phyloP scores from a whole-genome alignment of 2,329 filamentous ascomycete genomes.

The Calonectria montana region DNA sequence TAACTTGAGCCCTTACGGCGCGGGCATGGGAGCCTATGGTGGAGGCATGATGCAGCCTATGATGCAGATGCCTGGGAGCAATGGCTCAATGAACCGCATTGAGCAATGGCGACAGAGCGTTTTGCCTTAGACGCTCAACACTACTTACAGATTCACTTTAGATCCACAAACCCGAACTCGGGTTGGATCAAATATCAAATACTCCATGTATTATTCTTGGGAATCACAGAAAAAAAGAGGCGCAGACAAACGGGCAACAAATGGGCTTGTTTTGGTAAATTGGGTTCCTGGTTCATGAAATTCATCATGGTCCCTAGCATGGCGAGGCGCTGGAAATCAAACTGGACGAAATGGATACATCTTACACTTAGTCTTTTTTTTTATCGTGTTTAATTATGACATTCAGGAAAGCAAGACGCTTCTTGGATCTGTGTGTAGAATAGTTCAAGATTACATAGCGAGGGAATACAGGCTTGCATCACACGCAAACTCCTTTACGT shows the following conservation, averaged over 20 bases:
- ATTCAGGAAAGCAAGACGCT: neutral
- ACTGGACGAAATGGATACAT: constrained; percentile 27
- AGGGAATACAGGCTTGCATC: constrained; percentile 2
- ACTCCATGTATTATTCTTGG: constrained; percentile 21
- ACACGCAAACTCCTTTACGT: neutral
- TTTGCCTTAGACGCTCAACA: constrained; percentile 39
- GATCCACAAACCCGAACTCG: neutral
- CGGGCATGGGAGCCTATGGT: constrained; percentile 43
- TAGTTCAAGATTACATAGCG: constrained; percentile 12
- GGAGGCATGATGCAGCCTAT: constrained; percentile 42
- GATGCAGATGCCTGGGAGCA: constrained; percentile 44
- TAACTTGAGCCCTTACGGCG: constrained; percentile 35
- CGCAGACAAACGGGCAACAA: constrained; percentile 20
- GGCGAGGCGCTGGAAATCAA: constrained; percentile 39
- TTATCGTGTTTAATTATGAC: constrained; percentile 24
- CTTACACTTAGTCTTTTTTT: constrained; percentile 14
- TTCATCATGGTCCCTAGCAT: constrained; percentile 39
- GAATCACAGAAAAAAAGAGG: constrained; percentile 13
- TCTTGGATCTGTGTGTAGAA: constrained; percentile 17
- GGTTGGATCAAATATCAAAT: neutral
- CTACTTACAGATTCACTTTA: neutral
- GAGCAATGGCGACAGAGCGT: constrained; percentile 58
- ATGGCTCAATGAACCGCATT: constrained; percentile 49
- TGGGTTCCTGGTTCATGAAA: constrained; percentile 20
- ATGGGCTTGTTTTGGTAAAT: constrained; percentile 21